A percentile compares a stretch with the other conserved stretches of the same genome.
phyloP scores from a whole-genome alignment of 345 rosid species.

The Stellera chamaejasme region DNA sequence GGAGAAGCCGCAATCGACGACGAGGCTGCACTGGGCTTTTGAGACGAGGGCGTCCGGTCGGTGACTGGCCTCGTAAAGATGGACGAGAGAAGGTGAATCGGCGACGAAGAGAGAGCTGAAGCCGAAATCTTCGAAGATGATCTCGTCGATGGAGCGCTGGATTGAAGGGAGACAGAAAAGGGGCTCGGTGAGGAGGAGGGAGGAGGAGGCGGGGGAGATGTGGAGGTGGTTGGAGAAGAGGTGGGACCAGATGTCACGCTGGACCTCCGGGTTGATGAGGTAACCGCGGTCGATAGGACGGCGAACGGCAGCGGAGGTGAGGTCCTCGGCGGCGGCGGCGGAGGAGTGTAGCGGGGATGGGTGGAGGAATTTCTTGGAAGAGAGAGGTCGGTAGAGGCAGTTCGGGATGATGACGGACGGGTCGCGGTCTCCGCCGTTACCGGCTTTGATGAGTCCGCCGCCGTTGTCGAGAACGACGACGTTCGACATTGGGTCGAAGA shows the following conservation, averaged over 20 bases:
- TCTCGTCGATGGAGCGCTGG: conserved; percentile 76
- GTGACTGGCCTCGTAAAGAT: conserved; percentile 75
- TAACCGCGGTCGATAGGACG: conserved; percentile 96
- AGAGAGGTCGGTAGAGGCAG: conserved; percentile 75
- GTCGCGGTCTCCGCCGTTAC: conserved; percentile 77
- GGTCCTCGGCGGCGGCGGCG: conserved; percentile 39
- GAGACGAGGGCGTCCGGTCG: conserved; percentile 50
- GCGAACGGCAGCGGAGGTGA: conserved; percentile 88
- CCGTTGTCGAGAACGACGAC: conserved; percentile 92
- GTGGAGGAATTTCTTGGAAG: conserved; percentile 65
- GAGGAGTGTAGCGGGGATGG: conserved; percentile 36
- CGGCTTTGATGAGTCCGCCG: conserved; percentile 73
- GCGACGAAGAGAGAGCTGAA: conserved; percentile 60
- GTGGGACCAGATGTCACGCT: conserved; percentile 89
- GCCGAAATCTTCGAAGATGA: conserved; percentile 87
- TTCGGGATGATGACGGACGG: conserved; percentile 64
- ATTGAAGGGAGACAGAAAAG: conserved; percentile 65
- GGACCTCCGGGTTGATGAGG: conserved; percentile 75
- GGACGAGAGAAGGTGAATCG: conserved; percentile 66
- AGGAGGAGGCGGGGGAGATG: conserved; percentile 40
- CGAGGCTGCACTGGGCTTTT: conserved; percentile 64
- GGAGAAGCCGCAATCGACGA: conserved; percentile 88
- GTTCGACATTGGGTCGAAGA: conserved; percentile 35
- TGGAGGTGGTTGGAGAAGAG: conserved; percentile 61
- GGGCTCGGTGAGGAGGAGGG: conserved; percentile 78